phyloP scores from a whole-genome alignment of 116 monocot species.

The Posidonia oceanica region DNA sequence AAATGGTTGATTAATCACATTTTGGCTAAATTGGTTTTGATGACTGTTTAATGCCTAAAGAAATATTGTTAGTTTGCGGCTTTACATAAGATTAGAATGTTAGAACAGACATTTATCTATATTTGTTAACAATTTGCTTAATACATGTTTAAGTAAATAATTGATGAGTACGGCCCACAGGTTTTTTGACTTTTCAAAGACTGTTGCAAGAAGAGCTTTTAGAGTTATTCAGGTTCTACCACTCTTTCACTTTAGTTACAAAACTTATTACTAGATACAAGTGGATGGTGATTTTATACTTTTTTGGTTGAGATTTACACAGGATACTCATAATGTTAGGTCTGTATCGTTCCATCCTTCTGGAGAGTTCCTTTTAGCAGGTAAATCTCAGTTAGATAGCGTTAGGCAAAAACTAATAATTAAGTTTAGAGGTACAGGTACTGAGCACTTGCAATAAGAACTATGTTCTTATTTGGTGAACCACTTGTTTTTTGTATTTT shows the following conservation, averaged over 20 bases:
- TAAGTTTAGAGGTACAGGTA: too few species aligned
- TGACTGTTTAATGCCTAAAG: too few species aligned
- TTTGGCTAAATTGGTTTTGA: too few species aligned
- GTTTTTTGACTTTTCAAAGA: slow-evolving; percentile 93
- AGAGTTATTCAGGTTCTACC: slow-evolving; percentile 87
- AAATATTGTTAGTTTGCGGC: background rate
- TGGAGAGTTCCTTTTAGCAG: slow-evolving; percentile 80
- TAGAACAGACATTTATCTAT: too few species aligned
- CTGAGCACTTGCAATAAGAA: too few species aligned
- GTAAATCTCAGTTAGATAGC: slow-evolving; percentile 17
- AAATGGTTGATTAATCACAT: too few species aligned
- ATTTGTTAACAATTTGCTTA: too few species aligned
- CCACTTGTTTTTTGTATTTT: too few species aligned
- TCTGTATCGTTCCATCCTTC: slow-evolving; percentile 98
- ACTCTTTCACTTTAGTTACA: background rate
- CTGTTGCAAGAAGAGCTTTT: slow-evolving; percentile 77
- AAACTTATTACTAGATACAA: background rate
- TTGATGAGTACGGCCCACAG: slow-evolving; percentile 16
- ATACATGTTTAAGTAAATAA: background rate
- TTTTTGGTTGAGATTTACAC: background rate
- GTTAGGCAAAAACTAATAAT: too few species aligned
- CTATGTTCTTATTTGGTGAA: too few species aligned
- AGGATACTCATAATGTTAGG: slow-evolving; percentile 80
- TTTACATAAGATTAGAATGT: too few species aligned
- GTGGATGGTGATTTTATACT: background rate